A percentile compares a stretch with the other conserved stretches of the same genome.
phyloP scores from a whole-genome alignment of 805 yeast genomes.

The Candida boidinii region DNA sequence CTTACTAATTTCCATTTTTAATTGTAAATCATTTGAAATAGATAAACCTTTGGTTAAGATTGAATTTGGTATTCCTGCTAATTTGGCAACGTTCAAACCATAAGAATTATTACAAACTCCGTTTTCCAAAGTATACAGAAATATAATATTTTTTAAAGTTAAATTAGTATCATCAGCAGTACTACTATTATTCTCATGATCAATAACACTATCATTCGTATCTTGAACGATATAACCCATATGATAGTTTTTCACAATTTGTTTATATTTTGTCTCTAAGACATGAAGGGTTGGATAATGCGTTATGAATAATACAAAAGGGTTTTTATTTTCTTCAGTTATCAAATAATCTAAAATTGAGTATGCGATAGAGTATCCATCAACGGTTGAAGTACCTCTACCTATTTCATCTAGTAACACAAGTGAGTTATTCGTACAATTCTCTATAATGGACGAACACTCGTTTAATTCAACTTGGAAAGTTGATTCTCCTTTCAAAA shows the following conservation, averaged over 20 bases:
- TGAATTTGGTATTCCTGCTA: conserved; percentile 51
- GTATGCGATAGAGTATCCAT: conserved; percentile 78
- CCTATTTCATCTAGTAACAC: conserved; percentile 73
- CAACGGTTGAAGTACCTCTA: conserved; percentile 58
- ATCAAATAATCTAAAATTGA: conserved; percentile 57
- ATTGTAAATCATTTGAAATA: conserved; percentile 22
- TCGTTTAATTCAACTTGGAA: conserved; percentile 73
- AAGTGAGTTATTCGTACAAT: conserved; percentile 45
- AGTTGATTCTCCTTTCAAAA: conserved; percentile 70
- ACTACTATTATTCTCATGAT: conserved; percentile 7
- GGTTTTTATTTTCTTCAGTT: conserved; percentile 22
- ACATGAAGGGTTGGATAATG: conserved; percentile 66
- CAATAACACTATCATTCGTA: too few relatives aligned
- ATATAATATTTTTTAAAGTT: conserved; percentile 31
- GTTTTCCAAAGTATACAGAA: conserved; percentile 40
- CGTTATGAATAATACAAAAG: conserved; percentile 71
- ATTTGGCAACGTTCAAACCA: conserved; percentile 77
- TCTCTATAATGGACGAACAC: conserved; percentile 45
- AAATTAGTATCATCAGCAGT: conserved; percentile 15
- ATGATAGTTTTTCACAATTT: conserved; percentile 49
- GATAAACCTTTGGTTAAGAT: conserved; percentile 37
- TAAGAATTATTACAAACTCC: conserved; percentile 59
- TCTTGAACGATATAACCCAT: conserved; percentile 48
- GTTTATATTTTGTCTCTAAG: conserved; percentile 32
- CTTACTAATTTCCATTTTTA: conserved; percentile 10